Conservation (phyloP, 257 asterid species). For the Lycium ferocissimum region DNA sequence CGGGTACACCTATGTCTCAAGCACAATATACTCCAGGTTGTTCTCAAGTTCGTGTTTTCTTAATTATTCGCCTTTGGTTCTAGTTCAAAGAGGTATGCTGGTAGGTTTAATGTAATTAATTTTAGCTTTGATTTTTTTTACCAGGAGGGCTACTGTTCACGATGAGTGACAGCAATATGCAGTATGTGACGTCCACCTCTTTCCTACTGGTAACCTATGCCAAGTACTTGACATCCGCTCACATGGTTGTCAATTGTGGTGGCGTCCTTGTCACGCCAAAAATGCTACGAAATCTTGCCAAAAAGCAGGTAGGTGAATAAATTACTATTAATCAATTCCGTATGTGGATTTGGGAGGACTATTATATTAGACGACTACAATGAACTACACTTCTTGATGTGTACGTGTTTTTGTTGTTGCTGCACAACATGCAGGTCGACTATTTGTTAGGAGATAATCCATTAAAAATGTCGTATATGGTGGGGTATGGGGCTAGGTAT, state of each 20-base stretch:
- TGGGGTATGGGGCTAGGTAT: conserved; percentile 51
- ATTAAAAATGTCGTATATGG: conserved; percentile 52
- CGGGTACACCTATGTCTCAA: conserved; percentile 71
- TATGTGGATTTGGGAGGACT: background rate
- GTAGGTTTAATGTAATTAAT: background rate
- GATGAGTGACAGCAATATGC: conserved; percentile 46
- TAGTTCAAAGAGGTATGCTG: background rate
- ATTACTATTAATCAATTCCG: background rate
- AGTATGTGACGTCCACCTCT: conserved; percentile 41
- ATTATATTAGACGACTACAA: too few species aligned
- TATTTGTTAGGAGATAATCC: conserved; percentile 61
- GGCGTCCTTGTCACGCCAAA: conserved; percentile 27
- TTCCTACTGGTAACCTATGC: conserved; percentile 52
- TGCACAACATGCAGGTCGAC: conserved; percentile 44
- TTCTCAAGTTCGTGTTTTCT: background rate
- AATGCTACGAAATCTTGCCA: conserved; percentile 42
- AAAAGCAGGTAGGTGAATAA: conserved; percentile 42
- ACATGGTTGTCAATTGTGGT: conserved; percentile 39
- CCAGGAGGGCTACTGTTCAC: conserved; percentile 47
- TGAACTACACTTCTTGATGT: too few species aligned
- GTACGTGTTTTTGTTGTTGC: background rate
- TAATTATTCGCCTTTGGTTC: background rate
- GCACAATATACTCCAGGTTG: conserved; percentile 79
- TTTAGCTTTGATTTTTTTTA: background rate
- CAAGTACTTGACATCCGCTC: conserved; percentile 35